Evolutionary conservation across 139 green algal species (phyloP), one percentile per base, ranked within the genome.

Genomic region (Trebouxia sp.): DNA sequence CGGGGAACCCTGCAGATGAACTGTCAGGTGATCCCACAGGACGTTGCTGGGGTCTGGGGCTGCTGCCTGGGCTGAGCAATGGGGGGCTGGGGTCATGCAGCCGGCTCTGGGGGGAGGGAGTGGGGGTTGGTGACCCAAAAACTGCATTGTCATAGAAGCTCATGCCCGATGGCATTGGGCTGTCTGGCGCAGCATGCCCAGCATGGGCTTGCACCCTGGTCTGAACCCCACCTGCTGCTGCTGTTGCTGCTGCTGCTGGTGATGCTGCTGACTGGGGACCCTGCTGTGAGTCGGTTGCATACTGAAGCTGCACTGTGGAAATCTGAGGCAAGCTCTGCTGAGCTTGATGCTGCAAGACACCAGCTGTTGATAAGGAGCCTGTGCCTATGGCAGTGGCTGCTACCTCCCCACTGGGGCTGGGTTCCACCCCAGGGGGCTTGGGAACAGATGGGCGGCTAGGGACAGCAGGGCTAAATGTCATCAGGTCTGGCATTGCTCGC

Each of bases 61-160:
- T 77, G 41, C 38, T 41, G 42, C 69, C 62, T 30, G 62, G 62
- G 35, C 62, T 72, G 32, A 72, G 28, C 7, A 72, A 35, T 14
- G 62, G 17, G 6, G 15, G 62, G 0, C 32, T 41, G 0, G 35
- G 5, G 15, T 24, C 62, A 35, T 26, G 37, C 17, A 28, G n/a
- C 37, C 32, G n/a, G 9, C 62, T 26, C 32, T 72, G 62, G 35
- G 62, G 62, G 11, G 62, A 72, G 20, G 62, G 62, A 17, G 62
- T 72, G 3, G 62, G 62, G 15, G 62, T 72, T 14, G 62, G 62
- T 12, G 62, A 72, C 32, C 62, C 62, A 72, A 72, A 72, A 12
- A 72, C 62, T 72, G 62, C 62, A 45, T 72, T 72, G 62, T 72
- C 32, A 45, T 72, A 72, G 62, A 72, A 72, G 62, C 32, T 72